Conservation (phyloP, 2,329 filamentous ascomycete genomes). For the Beauveria australis region DNA sequence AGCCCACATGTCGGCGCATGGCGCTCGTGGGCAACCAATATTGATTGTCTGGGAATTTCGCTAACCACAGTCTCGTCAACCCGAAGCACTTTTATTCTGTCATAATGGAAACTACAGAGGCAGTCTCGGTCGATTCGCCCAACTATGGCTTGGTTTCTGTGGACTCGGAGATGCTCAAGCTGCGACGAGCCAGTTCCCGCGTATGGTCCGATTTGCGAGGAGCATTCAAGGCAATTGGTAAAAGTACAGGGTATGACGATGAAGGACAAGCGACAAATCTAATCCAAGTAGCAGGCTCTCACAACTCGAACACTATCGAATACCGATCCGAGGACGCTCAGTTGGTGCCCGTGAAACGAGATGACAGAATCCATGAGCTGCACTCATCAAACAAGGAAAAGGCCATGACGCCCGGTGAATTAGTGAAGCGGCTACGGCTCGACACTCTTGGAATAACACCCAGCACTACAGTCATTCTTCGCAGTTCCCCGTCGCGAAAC, state of each 20-base stretch:
- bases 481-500: slow-evolving; percentile 14
- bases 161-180: slow-evolving; percentile 13
- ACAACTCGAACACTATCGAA: slow-evolving; percentile 15
- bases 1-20: background rate
- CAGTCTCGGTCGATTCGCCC: background rate
- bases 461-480: slow-evolving; percentile 22
- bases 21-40: background rate
- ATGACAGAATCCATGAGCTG: background rate
- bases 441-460: slow-evolving; percentile 19
- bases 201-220: slow-evolving; percentile 28
- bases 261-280: background rate
- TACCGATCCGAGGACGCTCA: slow-evolving; percentile 7
- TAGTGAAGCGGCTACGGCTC: slow-evolving; percentile 21
- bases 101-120: background rate
- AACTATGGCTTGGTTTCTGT: background rate
- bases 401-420: slow-evolving; percentile 16
- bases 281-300: slow-evolving; percentile 16
- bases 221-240: slow-evolving; percentile 25
- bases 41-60: background rate
- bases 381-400: slow-evolving; percentile 13
- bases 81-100: too few species aligned
- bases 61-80: background rate
- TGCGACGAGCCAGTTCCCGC: slow-evolving; percentile 21
- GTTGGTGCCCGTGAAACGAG: slow-evolving; percentile 6
- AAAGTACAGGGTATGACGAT: slow-evolving; percentile 10